These are phyloP conservation scores for Phytophthora europaea DNA, from an alignment of 352 stramenopile genomes.

Conservation along the genomic window DNA sequence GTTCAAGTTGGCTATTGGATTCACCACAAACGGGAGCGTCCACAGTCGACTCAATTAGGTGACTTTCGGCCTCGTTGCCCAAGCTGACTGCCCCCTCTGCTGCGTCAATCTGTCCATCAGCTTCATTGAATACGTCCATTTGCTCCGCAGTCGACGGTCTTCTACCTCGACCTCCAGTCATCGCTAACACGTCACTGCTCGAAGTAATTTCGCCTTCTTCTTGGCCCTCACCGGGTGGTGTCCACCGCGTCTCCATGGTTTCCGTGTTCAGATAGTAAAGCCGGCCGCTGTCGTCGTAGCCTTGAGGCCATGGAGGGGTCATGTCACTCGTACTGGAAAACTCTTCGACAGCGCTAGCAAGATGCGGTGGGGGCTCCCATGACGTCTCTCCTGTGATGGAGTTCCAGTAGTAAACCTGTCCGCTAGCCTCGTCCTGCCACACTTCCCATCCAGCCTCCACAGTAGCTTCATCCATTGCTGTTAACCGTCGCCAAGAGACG, in stretches of 20 bases:
- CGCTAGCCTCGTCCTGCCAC: constrained; percentile 53
- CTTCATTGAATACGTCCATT: constrained; percentile 44
- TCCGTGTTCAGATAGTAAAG: constrained; percentile 66
- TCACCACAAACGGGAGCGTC: not conserved
- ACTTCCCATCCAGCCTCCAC: constrained; percentile 51
- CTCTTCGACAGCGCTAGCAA: constrained; percentile 1
- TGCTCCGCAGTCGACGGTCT: constrained; percentile 69
- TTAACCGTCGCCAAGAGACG: constrained; percentile 15
- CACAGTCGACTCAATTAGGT: not conserved
- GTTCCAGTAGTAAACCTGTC: constrained; percentile 65
- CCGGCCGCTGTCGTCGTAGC: constrained; percentile 48
- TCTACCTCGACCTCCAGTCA: constrained; percentile 25
- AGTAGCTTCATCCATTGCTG: constrained; percentile 21
- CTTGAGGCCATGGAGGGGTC: constrained; percentile 49
- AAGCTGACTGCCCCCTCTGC: not conserved
- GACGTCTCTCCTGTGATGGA: constrained; percentile 59
- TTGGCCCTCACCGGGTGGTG: constrained; percentile 20
- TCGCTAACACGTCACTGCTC: constrained; percentile 4
- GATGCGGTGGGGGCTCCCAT: constrained; percentile 46
- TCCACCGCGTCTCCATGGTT: constrained; percentile 69
- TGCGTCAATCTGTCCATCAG: not conserved
- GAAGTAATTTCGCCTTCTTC: not conserved
- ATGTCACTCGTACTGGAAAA: not conserved
- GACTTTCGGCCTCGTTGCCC: not conserved
- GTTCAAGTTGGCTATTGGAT: not conserved